phyloP scores from a whole-genome alignment of 352 stramenopile species.

The Pythium guiyangense region DNA sequence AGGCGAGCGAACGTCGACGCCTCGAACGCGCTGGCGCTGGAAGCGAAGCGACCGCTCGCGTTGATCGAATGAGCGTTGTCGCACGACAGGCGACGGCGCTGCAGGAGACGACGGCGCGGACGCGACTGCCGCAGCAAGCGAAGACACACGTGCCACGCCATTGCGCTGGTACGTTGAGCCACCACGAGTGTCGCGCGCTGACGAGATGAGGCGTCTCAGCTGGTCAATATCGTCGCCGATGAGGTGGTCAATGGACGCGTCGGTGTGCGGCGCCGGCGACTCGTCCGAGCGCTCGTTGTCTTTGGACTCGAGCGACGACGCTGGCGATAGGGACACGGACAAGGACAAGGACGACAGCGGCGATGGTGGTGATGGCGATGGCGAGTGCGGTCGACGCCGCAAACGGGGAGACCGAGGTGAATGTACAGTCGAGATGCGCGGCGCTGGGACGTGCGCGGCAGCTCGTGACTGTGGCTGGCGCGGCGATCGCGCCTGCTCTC shows the following conservation, averaged over 20 bases:
- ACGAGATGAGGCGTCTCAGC: conserved; percentile 34
- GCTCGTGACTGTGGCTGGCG: background rate
- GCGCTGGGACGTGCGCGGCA: background rate
- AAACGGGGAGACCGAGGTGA: background rate
- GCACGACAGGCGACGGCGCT: too few species aligned
- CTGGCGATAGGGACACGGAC: conserved; percentile 1
- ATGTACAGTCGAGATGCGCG: background rate
- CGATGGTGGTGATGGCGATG: background rate
- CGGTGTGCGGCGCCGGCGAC: conserved; percentile 8
- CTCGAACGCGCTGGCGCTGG: background rate
- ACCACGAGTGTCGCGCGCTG: conserved; percentile 6
- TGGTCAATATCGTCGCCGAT: conserved; percentile 42
- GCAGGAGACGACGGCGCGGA: too few species aligned
- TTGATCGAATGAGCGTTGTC: too few species aligned
- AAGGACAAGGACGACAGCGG: background rate
- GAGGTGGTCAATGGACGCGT: too few species aligned
- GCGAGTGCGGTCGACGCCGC: background rate
- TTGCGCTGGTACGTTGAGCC: background rate
- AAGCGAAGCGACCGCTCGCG: too few species aligned
- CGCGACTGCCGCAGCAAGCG: too few species aligned
- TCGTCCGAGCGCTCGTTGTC: conserved; percentile 11
- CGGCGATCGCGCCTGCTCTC: background rate
- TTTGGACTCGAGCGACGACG: conserved; percentile 22
- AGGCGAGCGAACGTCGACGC: background rate
- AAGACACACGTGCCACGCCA: too few species aligned